Evolutionary conservation across 148 eudicot genomes (phyloP), one percentile per base, ranked within the genome.

Genomic region (Spergularia bocconei): DNA sequence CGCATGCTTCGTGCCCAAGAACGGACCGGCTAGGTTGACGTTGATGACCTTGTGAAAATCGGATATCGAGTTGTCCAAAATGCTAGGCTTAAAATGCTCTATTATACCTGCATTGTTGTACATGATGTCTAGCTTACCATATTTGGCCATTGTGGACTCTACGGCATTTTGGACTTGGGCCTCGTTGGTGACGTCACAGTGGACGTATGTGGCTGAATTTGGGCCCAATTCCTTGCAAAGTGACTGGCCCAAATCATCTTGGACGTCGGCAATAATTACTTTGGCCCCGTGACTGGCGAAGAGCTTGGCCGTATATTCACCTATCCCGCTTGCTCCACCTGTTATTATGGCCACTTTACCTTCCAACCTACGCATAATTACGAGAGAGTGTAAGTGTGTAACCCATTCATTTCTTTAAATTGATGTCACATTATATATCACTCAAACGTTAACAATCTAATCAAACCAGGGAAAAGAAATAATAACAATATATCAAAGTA

Each of bases 1-100:
- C 0, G 91, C 93, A n/a, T 90, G 88, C 55, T 90, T 90, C 70
- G 80, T 84, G 16, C 93, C 91, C 48, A 90, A 80, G 53, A 87
- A 87, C 5, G 83, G 83, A 0, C 88, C 89, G 1, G 83, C 69
- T 4, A 86, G 78, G 33, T 87, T 87, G 2, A 83, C 61, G 17
- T 41, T 54, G 0, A 87, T 16, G 11, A 83, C 78, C 1, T 84
- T 52, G 13, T 90, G 86, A 51, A 88, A 88, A 13, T 88, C 81
- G 0, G 72, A 47, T 38, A 68, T 83, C 0, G 36, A 29, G 36
- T 29, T 29, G 36, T 29, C 36, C 36, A 29, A 29, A 29, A 29
- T 29, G 36, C 36, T 29, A 29, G 36, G 36, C 36, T 29, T 29
- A 29, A 29, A 29, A 29, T 29, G 54, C n/a, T 73, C 85, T 0